A percentile compares a stretch with the other conserved stretches of the same genome.
phyloP scores from a whole-genome alignment of 2,329 filamentous ascomycete species.

The Pestalotiopsis sp. region DNA sequence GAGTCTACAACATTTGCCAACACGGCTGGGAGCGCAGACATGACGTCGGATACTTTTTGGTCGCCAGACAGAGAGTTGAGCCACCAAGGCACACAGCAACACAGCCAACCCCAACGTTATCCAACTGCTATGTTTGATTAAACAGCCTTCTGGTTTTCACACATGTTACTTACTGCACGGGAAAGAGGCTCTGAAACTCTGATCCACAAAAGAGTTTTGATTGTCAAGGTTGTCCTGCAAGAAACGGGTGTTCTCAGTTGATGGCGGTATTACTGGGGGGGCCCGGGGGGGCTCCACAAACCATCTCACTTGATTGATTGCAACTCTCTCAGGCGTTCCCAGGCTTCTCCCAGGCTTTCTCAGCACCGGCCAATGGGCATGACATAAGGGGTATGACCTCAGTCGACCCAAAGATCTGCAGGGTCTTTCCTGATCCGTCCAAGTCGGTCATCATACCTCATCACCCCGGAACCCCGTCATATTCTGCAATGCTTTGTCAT shows the following conservation, averaged over 20 bases:
- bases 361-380: slow-evolving; percentile 17
- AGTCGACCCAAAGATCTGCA: slow-evolving; percentile 29
- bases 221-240: not conserved
- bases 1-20: too few species aligned
- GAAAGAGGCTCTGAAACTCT: not conserved
- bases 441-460: not conserved
- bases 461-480: slow-evolving; percentile 1
- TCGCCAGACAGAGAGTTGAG: too few species aligned
- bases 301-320: not conserved
- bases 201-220: not conserved
- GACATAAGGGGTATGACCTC: slow-evolving; percentile 34
- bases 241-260: not conserved
- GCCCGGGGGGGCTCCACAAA: not conserved
- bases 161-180: not conserved
- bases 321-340: too few species aligned
- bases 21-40: too few species aligned
- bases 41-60: too few species aligned
- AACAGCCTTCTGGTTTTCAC: not conserved
- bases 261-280: not conserved
- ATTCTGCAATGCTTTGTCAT: not conserved
- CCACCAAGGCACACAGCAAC: too few species aligned
- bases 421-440: slow-evolving; percentile 30
- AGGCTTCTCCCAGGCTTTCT: not conserved
- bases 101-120: not conserved
- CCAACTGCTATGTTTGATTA: not conserved